phyloP scores from a whole-genome alignment of 106 monocot genomes.

The Cymbidium sinense region DNA sequence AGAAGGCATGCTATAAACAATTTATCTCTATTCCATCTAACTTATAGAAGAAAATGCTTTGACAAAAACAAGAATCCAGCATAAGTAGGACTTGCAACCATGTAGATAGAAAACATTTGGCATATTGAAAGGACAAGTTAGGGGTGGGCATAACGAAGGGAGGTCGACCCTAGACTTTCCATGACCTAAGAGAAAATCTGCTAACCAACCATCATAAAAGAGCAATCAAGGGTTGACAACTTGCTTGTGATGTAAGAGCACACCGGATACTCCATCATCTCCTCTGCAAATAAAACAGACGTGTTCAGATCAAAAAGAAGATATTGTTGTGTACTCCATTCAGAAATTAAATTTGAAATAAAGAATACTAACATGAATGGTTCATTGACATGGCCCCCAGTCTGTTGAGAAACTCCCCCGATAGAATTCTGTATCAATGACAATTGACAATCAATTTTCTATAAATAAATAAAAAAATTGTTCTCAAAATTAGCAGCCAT shows the following conservation, averaged over 20 bases:
- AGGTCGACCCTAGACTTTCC: conserved; percentile 5
- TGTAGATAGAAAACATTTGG: background rate
- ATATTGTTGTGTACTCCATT: background rate
- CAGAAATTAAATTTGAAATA: background rate
- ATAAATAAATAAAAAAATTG: background rate
- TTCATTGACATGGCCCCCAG: conserved; percentile 81
- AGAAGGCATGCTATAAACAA: conserved; percentile 1
- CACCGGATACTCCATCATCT: conserved; percentile 95
- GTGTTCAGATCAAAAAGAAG: conserved; percentile 8
- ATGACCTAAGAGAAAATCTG: conserved; percentile 35
- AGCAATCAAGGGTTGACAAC: conserved; percentile 40
- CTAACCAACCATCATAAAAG: conserved; percentile 36
- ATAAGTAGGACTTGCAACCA: background rate
- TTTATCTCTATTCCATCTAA: background rate
- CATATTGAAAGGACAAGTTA: background rate
- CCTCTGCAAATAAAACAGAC: conserved; percentile 41
- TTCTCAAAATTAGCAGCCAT: background rate
- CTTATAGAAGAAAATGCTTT: background rate
- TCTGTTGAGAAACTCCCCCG: conserved; percentile 85
- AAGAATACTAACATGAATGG: conserved; percentile 81
- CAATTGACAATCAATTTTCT: conserved; percentile 7
- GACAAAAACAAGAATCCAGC: background rate
- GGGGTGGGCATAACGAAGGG: background rate
- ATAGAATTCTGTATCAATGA: conserved; percentile 76
- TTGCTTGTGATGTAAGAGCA: conserved; percentile 98